Evolutionary conservation across 2,329 filamentous ascomycete species (phyloP).

Genomic region (Fusarium albosuccineum): DNA sequence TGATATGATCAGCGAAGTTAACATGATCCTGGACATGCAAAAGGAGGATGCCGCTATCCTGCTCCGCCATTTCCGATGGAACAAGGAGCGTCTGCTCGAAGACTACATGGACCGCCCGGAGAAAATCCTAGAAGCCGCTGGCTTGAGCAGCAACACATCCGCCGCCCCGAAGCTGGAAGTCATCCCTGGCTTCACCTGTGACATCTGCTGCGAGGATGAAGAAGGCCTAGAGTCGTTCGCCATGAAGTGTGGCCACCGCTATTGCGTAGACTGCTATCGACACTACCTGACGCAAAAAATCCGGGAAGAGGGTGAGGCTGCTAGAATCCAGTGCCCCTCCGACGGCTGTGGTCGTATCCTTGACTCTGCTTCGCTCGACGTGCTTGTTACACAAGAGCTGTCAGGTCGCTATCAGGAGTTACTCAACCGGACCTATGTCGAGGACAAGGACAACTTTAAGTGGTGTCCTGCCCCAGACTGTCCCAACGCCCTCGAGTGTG

Average conservation of each 20-base stretch:
- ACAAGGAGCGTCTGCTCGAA: conserved; percentile 94
- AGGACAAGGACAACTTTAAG: conserved; percentile 94
- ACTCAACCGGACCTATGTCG: conserved; percentile 93
- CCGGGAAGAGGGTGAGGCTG: conserved; percentile 93
- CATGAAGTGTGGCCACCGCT: conserved; percentile 94
- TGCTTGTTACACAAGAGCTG: conserved; percentile 74
- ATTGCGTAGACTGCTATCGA: conserved; percentile 91
- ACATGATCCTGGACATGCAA: conserved; percentile 88
- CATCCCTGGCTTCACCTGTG: conserved; percentile 85
- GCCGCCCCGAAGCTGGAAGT: conserved; percentile 76
- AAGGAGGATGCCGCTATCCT: conserved; percentile 93
- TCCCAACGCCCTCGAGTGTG: conserved; percentile 90
- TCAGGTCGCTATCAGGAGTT: conserved; percentile 81
- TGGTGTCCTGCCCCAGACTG: conserved; percentile 99
- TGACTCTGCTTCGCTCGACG: conserved; percentile 86
- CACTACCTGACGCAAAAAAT: conserved; percentile 96
- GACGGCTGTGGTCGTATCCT: conserved; percentile 91
- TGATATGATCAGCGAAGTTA: conserved; percentile 88
- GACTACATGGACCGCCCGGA: conserved; percentile 93
- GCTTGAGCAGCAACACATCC: conserved; percentile 76
- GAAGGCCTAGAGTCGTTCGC: conserved; percentile 84
- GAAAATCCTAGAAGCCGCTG: conserved; percentile 85
- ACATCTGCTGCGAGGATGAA: conserved; percentile 95
- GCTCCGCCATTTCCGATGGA: conserved; percentile 91
- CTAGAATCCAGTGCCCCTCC: conserved; percentile 91